Evolutionary conservation across 2,329 filamentous ascomycete species (phyloP).

Genomic region (Exophiala oligosperma): DNA sequence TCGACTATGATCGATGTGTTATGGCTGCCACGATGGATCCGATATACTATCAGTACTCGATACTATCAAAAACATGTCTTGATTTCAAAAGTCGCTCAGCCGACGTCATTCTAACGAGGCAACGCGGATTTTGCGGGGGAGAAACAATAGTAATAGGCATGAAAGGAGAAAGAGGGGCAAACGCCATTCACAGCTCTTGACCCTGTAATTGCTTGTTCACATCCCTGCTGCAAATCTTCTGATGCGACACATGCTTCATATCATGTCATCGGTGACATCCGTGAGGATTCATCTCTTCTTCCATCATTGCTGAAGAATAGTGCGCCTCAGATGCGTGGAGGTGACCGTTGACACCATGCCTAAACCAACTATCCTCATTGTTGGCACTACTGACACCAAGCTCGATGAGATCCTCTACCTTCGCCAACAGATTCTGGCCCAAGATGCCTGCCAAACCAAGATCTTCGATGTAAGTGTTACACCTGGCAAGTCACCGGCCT

Average conservation of each 20-base stretch:
- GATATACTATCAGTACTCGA: background rate
- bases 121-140: too few relatives aligned
- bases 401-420: slow-evolving; percentile 59
- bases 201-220: background rate
- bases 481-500: slow-evolving; percentile 21
- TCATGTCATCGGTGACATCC: background rate
- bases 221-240: background rate
- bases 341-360: slow-evolving; percentile 24
- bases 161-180: background rate
- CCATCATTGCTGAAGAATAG: background rate
- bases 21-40: background rate
- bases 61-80: too few relatives aligned
- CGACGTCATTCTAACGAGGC: background rate
- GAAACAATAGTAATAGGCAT: background rate
- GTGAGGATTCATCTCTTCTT: background rate
- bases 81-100: background rate
- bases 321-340: background rate
- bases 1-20: background rate
- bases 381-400: slow-evolving; percentile 68
- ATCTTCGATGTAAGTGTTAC: slow-evolving; percentile 59
- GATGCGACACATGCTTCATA: background rate
- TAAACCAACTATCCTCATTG: slow-evolving; percentile 50
- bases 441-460: slow-evolving; percentile 39
- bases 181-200: background rate
- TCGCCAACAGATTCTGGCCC: slow-evolving; percentile 45